A percentile compares a stretch with the other conserved stretches of the same genome.
Conservation (phyloP, 306 rosid genomes). For the Pyrus bretschneideri region DNA sequence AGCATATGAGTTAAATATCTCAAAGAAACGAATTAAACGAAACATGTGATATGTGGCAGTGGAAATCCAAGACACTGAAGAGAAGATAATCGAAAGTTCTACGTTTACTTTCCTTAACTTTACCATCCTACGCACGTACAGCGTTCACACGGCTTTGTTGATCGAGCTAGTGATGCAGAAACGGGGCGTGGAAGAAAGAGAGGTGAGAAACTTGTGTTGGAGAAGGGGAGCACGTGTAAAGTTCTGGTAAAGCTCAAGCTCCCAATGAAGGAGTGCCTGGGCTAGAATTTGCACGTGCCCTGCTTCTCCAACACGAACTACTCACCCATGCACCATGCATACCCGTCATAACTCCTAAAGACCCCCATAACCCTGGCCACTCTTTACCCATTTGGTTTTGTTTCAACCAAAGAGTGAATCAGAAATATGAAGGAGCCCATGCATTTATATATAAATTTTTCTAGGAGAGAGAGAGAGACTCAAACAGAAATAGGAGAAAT, state of each 20-base stretch:
- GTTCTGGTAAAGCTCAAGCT: neutral
- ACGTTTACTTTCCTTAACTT: neutral
- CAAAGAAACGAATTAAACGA: neutral
- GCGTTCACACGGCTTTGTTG: neutral
- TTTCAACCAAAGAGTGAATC: constrained; percentile 2
- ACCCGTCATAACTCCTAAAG: neutral
- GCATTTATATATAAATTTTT: constrained; percentile 37
- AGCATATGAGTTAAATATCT: neutral
- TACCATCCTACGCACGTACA: neutral
- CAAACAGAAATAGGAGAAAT: neutral
- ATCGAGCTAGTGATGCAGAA: neutral
- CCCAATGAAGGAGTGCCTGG: neutral
- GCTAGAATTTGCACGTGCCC: constrained; percentile 81
- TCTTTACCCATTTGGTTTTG: neutral
- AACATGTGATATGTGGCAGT: neutral
- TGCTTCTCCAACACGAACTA: constrained; percentile 87
- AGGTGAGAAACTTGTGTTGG: constrained; percentile 72
- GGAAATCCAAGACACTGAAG: neutral
- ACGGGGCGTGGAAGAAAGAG: neutral
- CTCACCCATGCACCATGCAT: constrained; percentile 36
- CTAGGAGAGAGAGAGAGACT: neutral
- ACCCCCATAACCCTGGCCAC: neutral
- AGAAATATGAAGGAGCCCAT: constrained; percentile 8
- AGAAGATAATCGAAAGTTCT: neutral
- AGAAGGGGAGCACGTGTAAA: constrained; percentile 96